These are phyloP conservation scores for Endocalyx cinctus DNA, from an alignment of 2,329 filamentous ascomycete genomes.

Conservation along the genomic window DNA sequence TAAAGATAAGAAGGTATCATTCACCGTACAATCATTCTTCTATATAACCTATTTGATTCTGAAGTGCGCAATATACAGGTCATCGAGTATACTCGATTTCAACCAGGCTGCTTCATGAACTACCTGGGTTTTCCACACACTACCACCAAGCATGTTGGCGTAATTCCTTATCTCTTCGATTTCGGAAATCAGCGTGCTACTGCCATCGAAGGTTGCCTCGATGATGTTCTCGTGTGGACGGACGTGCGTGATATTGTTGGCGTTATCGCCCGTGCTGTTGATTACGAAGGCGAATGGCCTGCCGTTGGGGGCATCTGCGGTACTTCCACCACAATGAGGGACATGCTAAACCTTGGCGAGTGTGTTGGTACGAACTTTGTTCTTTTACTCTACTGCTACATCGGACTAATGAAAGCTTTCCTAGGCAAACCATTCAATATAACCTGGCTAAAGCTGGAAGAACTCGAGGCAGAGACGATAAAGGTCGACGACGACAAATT, in stretches of 20 bases:
- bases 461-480: constrained; percentile 26
- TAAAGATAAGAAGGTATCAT: constrained; percentile 31
- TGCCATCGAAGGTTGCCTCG: constrained; percentile 21
- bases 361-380: constrained; percentile 14
- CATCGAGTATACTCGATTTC: constrained; percentile 46
- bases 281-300: constrained; percentile 37
- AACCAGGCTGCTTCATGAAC: constrained; percentile 42
- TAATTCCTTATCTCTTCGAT: constrained; percentile 28
- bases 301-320: constrained; percentile 33
- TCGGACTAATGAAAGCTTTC: too few relatives aligned
- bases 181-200: constrained; percentile 29
- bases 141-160: constrained; percentile 32
- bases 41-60: not conserved
- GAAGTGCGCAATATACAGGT: constrained; percentile 30
- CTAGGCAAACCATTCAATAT: constrained; percentile 22
- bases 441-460: constrained; percentile 25
- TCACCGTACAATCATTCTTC: too few relatives aligned
- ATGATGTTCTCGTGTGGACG: constrained; percentile 17
- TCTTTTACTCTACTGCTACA: constrained; percentile 1
- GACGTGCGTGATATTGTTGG: constrained; percentile 30
- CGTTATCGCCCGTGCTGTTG: constrained; percentile 32
- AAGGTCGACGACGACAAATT: constrained; percentile 21
- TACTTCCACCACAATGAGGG: constrained; percentile 19
- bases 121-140: constrained; percentile 42
- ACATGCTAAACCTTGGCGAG: constrained; percentile 30